Conservation (phyloP, 768 basidiomycete genomes). For the Trametes cinnabarina region DNA sequence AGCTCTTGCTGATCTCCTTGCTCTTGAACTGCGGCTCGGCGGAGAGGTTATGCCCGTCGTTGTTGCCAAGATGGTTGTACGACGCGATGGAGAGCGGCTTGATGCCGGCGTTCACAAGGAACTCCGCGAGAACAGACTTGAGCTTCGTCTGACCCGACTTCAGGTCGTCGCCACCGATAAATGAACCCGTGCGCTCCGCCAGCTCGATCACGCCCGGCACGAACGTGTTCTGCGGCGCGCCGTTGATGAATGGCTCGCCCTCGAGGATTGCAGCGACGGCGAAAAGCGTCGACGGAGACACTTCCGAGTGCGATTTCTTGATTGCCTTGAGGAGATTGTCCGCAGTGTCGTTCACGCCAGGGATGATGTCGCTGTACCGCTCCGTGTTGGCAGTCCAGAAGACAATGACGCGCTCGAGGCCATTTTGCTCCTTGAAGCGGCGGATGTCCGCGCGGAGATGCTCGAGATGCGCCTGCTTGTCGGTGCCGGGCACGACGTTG, state of each 20-base stretch:
- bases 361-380: conserved; percentile 92
- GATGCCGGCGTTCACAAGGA: conserved; percentile 98
- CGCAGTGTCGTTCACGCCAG: conserved; percentile 93
- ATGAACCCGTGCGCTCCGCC: conserved; percentile 83
- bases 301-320: conserved; percentile 81
- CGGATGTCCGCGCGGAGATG: conserved; percentile 92
- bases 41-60: conserved; percentile 90
- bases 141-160: conserved; percentile 98
- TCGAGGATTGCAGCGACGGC: conserved; percentile 96
- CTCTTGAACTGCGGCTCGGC: conserved; percentile 93
- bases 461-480: conserved; percentile 92
- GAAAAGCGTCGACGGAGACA: conserved; percentile 95
- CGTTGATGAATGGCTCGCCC: conserved; percentile 93
- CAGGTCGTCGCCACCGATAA: conserved; percentile 97
- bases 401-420: conserved; percentile 84
- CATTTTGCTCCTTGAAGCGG: conserved; percentile 81
- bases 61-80: conserved; percentile 99
- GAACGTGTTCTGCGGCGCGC: conserved; percentile 98
- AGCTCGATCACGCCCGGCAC: conserved; percentile 93
- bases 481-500: conserved; percentile 79
- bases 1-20: conserved; percentile 98
- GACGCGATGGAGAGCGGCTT: conserved; percentile 96
- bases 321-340: conserved; percentile 83
- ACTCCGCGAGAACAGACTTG: conserved; percentile 96
- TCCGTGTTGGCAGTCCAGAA: conserved; percentile 99